phyloP scores from a whole-genome alignment of 139 green algal genomes.

The Closterium sp. region DNA sequence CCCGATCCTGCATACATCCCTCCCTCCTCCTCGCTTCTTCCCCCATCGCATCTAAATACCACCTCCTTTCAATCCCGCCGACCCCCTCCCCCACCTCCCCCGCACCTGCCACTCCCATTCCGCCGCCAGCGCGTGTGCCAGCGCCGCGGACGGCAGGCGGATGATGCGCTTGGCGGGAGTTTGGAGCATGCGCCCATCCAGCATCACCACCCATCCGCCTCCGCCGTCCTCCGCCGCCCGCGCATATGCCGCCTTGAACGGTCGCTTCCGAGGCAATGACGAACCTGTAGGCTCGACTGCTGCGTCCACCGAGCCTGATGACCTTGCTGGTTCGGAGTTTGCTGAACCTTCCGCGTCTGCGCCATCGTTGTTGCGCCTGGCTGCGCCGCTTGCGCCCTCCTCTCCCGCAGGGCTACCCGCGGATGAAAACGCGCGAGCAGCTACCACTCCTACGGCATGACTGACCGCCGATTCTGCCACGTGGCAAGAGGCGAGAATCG shows the following conservation, averaged over 20 bases:
- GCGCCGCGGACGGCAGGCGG: conserved; percentile 62
- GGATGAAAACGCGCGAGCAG: not conserved
- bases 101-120: conserved; percentile 90
- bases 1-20: not conserved
- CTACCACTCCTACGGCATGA: not conserved
- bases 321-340: not conserved
- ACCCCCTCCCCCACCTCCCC: not conserved
- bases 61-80: not conserved
- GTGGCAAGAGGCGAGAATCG: not conserved
- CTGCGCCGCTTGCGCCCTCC: not conserved
- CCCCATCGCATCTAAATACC: not conserved
- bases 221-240: not conserved
- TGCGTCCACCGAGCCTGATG: not conserved
- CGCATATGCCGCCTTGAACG: not conserved
- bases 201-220: conserved; percentile 27
- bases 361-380: not conserved
- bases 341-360: not conserved
- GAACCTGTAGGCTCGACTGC: not conserved
- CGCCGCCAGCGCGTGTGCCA: conserved; percentile 82
- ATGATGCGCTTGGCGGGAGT: conserved; percentile 70
- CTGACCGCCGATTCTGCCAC: not conserved
- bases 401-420: not conserved
- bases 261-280: not conserved
- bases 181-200: conserved; percentile 68
- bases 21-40: not conserved